Conservation (phyloP, 345 rosid genomes). For the Boechera retrofracta region DNA sequence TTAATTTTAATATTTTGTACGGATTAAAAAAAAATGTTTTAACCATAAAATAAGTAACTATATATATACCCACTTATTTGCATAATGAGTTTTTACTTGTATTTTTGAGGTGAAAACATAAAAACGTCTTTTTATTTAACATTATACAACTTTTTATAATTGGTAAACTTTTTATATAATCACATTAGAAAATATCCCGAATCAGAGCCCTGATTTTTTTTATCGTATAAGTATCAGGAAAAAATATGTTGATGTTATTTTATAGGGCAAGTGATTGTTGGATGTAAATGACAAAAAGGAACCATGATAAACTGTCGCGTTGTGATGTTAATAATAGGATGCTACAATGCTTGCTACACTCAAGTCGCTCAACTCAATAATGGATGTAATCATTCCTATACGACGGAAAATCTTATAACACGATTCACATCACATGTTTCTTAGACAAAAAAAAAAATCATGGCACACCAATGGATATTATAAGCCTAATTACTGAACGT, state of each 20-base stretch:
- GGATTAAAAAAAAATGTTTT: no score
- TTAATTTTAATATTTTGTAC: no score
- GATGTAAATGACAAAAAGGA: background rate
- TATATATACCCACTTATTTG: no score
- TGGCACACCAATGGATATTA: constrained; percentile 5
- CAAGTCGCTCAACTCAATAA: background rate
- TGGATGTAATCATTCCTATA: constrained; percentile 28
- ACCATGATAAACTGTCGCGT: background rate
- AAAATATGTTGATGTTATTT: background rate
- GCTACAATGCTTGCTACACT: constrained; percentile 1
- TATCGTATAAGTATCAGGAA: background rate
- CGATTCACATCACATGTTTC: constrained; percentile 10
- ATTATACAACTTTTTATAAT: no score
- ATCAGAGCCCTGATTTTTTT: no score
- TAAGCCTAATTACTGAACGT: background rate
- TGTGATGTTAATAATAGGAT: background rate
- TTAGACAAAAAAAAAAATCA: background rate
- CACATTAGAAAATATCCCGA: no score
- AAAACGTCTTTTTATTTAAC: no score
- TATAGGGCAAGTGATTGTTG: background rate
- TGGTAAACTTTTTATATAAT: no score
- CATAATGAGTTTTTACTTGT: no score
- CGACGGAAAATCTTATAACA: background rate
- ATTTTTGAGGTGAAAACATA: no score
- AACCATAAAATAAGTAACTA: no score